Conservation (phyloP, 192 early-diverging fungal species). For the Linnemannia schmuckeri region DNA sequence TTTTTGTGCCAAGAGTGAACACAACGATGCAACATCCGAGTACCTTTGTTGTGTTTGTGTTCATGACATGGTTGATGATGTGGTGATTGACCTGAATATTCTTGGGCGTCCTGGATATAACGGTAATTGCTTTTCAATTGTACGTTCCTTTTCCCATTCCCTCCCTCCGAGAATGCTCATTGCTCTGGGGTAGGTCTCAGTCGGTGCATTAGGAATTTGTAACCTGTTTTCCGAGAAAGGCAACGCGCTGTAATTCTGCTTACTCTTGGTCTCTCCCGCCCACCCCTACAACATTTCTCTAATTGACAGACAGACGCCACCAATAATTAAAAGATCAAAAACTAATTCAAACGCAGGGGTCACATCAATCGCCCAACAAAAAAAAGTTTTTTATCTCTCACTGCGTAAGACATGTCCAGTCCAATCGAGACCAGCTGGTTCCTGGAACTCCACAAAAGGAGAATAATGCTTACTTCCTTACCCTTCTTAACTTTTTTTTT, state of each 20-base stretch:
- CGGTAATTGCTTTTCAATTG: neutral
- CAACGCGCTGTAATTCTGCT: neutral
- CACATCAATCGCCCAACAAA: neutral
- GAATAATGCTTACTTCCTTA: neutral
- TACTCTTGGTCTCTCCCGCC: neutral
- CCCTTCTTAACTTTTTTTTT: neutral
- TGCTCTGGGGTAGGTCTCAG: conserved; percentile 4
- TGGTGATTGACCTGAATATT: neutral
- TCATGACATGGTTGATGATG: neutral
- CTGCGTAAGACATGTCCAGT: neutral
- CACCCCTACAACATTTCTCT: neutral
- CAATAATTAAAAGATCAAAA: neutral
- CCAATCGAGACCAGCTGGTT: neutral
- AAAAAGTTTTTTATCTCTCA: neutral
- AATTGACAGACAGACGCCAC: conserved; percentile 1
- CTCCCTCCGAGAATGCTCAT: neutral
- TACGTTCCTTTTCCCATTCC: neutral
- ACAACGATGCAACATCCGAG: neutral
- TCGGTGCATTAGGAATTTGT: conserved; percentile 3
- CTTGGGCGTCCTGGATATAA: neutral
- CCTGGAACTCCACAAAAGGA: neutral
- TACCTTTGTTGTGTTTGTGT: neutral
- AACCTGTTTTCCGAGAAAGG: conserved; percentile 7
- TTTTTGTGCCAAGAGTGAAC: neutral
- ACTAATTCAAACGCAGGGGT: neutral